Conservation (phyloP, 805 yeast species). For the Citeromyces nyonsensis region DNA sequence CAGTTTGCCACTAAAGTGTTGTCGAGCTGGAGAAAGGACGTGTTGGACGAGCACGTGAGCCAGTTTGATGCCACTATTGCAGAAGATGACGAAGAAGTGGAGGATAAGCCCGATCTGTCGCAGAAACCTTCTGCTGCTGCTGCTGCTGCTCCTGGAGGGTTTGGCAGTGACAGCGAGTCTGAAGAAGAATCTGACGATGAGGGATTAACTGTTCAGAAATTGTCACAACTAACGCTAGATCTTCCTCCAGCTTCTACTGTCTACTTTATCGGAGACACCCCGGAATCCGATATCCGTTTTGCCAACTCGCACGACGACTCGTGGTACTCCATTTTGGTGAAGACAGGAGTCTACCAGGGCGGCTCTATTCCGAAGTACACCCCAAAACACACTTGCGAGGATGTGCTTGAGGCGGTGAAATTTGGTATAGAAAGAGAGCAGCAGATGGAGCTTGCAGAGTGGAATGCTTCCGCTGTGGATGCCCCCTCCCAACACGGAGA, state of each 20-base stretch:
- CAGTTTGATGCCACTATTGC: constrained; percentile 20
- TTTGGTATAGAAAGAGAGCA: constrained; percentile 79
- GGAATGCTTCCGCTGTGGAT: constrained; percentile 32
- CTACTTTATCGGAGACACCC: constrained; percentile 82
- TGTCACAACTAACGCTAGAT: constrained; percentile 28
- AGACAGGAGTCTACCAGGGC: constrained; percentile 77
- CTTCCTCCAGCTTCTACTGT: constrained; percentile 79
- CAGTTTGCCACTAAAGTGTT: constrained; percentile 70
- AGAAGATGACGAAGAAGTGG: constrained; percentile 4
- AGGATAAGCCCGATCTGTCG: constrained; percentile 8
- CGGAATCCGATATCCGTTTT: constrained; percentile 77
- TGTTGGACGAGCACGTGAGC: constrained; percentile 59
- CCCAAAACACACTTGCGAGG: constrained; percentile 60
- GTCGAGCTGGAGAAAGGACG: constrained; percentile 64
- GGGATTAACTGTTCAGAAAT: constrained; percentile 27
- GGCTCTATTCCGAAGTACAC: constrained; percentile 67
- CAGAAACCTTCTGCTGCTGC: constrained; percentile 1
- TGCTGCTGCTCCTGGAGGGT: constrained; percentile 5
- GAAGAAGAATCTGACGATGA: constrained; percentile 16
- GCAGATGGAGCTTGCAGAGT: constrained; percentile 51
- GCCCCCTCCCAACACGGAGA: constrained; percentile 18
- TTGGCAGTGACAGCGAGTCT: constrained; percentile 15
- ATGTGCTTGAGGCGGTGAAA: constrained; percentile 70
- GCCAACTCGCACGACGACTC: constrained; percentile 77
- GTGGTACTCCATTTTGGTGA: constrained; percentile 75